Conservation (phyloP, 371 early-diverging fungal genomes). For the Mucor saturninus region DNA sequence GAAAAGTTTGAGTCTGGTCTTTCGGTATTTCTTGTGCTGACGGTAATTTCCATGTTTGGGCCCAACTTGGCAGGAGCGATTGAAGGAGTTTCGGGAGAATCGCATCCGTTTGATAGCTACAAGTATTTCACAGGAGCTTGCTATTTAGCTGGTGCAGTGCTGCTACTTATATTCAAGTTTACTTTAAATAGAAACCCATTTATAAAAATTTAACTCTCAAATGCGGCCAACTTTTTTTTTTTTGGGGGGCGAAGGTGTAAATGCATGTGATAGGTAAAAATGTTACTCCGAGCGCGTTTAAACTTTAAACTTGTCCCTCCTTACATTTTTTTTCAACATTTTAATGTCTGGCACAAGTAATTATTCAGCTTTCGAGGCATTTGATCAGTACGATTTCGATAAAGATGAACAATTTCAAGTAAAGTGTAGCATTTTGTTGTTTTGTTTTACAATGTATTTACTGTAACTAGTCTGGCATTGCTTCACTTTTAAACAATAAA, state of each 20-base stretch:
- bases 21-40: conserved; percentile 32
- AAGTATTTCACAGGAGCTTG: conserved; percentile 45
- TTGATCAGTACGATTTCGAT: conserved; percentile 28
- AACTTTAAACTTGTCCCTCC: conserved; percentile 1
- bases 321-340: background rate
- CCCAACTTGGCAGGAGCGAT: conserved; percentile 40
- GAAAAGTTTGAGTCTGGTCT: conserved; percentile 39
- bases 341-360: background rate
- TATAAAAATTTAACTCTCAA: conserved; percentile 19
- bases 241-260: background rate
- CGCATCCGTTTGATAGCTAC: conserved; percentile 28
- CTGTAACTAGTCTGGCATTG: conserved; percentile 20
- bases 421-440: conserved; percentile 20
- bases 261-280: no score
- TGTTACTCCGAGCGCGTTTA: background rate
- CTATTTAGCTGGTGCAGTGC: conserved; percentile 27
- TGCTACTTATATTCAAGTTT: conserved; percentile 27
- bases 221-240: background rate
- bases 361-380: conserved; percentile 6
- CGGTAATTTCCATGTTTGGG: conserved; percentile 35
- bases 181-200: conserved; percentile 21
- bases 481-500: conserved; percentile 27
- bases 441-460: no score
- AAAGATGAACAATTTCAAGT: conserved; percentile 31
- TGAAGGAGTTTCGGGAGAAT: conserved; percentile 12